Evolutionary conservation across 2,329 filamentous ascomycete genomes (phyloP), one percentile per base, ranked within the genome.

Genomic region (Dichotomopilus funicola): DNA sequence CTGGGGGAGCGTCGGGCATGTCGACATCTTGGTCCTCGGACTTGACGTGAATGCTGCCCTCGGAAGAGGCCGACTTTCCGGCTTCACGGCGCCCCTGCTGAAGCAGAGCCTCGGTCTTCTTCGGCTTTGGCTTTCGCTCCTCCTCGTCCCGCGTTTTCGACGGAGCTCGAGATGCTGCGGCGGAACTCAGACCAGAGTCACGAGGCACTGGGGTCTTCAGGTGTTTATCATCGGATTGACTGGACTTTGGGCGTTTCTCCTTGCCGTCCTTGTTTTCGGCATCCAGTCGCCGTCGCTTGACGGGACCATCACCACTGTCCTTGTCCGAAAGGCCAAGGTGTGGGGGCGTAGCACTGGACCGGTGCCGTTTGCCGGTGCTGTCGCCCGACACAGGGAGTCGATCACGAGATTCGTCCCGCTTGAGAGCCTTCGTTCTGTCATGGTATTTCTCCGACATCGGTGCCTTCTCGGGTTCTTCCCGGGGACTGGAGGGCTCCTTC

Each of bases 331-430:
- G 72, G 56, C 74, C 78, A n/a, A 73, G 73, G 35, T 72, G 70
- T 34, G 83, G 79, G 1, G 83, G 82, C 0, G 82, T 84, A 49
- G 77, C 74, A 61, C 83, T 86, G 35, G 75, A 73, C 34, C 83
- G 75, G 62, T 80, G 79, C 43, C 83, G 74, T 66, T 86, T 86
- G n/a, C 73, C 67, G 6, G 78, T 70, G 51, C 70, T 72, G 33
- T 85, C 82, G 11, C 75, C 74, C 6, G 76, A 72, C 46, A 76
- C 72, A 7, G 75, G 75, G 10, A 78, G 66, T 35, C 76, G 73
- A 57, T 86, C 82, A 51, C 76, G 77, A 3, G 81, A 82, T 59
- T 83, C 80, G 58, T 86, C 81, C 55, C 81, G 74, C 65, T 82
- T 85, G 10, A 85, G 67, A 13, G 80, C 78, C 63, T 84, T 82